A percentile compares a stretch with the other conserved stretches of the same genome.
phyloP scores from a whole-genome alignment of 176 grass and related monocot species.

The Triticum dicoccoides region DNA sequence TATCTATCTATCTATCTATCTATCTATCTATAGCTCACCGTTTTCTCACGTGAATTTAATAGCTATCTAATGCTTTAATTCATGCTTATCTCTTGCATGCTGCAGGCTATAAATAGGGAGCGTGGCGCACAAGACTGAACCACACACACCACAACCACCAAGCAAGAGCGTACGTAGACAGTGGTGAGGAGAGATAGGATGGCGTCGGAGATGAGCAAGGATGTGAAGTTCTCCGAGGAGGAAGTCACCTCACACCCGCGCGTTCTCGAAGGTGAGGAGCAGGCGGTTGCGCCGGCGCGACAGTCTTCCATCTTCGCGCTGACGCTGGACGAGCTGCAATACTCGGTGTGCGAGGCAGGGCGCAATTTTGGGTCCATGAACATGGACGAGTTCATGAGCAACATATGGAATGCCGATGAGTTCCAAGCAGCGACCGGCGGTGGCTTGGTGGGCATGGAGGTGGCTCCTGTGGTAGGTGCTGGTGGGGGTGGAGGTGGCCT shows the following conservation, averaged over 20 bases:
- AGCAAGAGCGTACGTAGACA: background rate
- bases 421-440: constrained; percentile 38
- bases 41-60: constrained; percentile 2
- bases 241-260: constrained; percentile 78
- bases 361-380: constrained; percentile 95
- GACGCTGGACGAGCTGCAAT: constrained; percentile 84
- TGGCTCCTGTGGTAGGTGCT: background rate
- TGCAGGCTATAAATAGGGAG: constrained; percentile 23
- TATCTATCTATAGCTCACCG: background rate
- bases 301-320: constrained; percentile 75
- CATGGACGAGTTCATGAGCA: constrained; percentile 96
- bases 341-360: constrained; percentile 68
- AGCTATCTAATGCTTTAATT: background rate
- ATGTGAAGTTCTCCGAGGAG: constrained; percentile 37
- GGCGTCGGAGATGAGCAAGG: constrained; percentile 46
- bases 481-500: constrained; percentile 11
- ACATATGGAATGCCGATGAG: constrained; percentile 96
- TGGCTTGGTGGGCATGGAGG: background rate
- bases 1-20: background rate
- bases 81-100: constrained; percentile 2
- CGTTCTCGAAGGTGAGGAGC: background rate
- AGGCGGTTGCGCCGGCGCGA: constrained; percentile 27
- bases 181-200: background rate
- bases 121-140: background rate
- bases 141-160: background rate